phyloP scores from a whole-genome alignment of 495 filamentous ascomycete species.

The Annulohypoxylon moriforme region DNA sequence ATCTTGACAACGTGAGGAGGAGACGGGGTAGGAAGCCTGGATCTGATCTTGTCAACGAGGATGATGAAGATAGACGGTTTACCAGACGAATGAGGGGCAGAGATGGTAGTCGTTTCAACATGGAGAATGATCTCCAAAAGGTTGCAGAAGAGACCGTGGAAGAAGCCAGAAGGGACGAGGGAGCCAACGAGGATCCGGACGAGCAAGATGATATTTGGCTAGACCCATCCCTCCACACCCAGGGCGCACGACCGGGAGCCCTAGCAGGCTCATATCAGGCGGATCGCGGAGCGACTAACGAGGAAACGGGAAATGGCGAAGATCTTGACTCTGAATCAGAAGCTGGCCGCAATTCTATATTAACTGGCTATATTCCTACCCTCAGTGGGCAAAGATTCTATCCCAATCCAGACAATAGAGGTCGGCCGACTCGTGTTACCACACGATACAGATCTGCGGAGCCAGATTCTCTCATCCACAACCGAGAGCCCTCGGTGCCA shows the following conservation, averaged over 20 bases:
- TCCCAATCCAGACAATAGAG: background rate
- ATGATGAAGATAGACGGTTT: conserved; percentile 40
- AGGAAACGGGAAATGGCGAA: background rate
- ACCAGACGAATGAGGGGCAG: conserved; percentile 12
- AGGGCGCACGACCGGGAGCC: background rate
- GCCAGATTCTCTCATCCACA: conserved; percentile 31
- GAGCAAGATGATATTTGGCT: conserved; percentile 8
- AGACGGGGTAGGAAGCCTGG: conserved; percentile 24
- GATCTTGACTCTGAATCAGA: no score
- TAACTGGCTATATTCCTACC: conserved; percentile 5
- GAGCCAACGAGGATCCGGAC: conserved; percentile 25
- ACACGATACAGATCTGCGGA: conserved; percentile 27
- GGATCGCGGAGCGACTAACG: background rate
- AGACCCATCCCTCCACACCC: background rate
- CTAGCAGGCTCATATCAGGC: background rate
- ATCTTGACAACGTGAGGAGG: conserved; percentile 17
- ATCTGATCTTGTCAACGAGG: conserved; percentile 26
- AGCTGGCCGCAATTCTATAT: background rate
- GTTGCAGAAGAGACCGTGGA: conserved; percentile 25
- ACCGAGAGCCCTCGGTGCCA: conserved; percentile 16
- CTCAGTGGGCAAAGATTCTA: background rate
- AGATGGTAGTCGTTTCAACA: conserved; percentile 21
- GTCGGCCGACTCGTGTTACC: conserved; percentile 14
- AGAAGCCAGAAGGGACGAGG: conserved; percentile 12
- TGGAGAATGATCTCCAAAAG: conserved; percentile 40